A percentile compares a stretch with the other conserved stretches of the same genome.
phyloP scores from a whole-genome alignment of 192 early-diverging fungal species.

The Coemansia sp. region DNA sequence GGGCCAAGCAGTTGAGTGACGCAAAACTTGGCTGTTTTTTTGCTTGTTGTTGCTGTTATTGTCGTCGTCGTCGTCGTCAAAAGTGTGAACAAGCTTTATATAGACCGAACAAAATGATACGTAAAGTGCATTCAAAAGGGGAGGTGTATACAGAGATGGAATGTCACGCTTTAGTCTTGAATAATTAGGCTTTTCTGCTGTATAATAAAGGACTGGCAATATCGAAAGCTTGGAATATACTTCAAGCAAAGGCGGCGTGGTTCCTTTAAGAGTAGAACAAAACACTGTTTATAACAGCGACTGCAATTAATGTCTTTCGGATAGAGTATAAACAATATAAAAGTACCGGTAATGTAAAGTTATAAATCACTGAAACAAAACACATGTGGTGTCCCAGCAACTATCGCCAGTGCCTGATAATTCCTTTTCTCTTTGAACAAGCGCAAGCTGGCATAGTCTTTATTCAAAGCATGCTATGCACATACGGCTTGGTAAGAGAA shows the following conservation, averaged over 20 bases:
- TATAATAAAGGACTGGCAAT: too few species aligned
- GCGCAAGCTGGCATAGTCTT: background rate
- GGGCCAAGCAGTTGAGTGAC: too few species aligned
- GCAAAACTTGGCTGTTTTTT: too few species aligned
- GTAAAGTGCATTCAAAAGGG: too few species aligned
- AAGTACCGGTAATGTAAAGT: conserved; percentile 1
- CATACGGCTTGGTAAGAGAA: background rate
- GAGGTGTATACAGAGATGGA: too few species aligned
- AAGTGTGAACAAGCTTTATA: too few species aligned
- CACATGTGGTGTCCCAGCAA: conserved; percentile 2
- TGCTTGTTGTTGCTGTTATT: too few species aligned
- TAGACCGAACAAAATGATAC: too few species aligned
- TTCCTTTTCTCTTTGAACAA: background rate
- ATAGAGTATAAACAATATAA: background rate
- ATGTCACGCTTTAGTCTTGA: too few species aligned
- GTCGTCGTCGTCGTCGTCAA: too few species aligned
- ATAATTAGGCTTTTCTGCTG: too few species aligned
- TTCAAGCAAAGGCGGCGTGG: background rate
- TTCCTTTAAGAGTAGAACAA: background rate
- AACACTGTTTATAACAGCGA: background rate
- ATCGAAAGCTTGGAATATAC: too few species aligned
- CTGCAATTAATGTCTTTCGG: background rate
- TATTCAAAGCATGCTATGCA: background rate
- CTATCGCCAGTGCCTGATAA: background rate
- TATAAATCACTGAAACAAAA: conserved; percentile 10